Conservation (phyloP, 2,329 filamentous ascomycete genomes). For the Fusarium ambrosium region DNA sequence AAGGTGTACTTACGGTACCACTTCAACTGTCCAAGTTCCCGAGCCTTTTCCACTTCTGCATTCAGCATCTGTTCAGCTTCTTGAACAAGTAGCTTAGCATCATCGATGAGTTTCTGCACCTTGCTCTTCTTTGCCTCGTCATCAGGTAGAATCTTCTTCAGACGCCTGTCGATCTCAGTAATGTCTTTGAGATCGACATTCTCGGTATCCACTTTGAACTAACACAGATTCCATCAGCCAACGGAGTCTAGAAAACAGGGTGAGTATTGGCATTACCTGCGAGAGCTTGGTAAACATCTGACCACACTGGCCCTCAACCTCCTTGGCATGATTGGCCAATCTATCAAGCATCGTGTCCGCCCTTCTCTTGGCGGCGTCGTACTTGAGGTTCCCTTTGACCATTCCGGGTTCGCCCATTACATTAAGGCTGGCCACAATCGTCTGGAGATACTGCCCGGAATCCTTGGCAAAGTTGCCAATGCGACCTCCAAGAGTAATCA, state of each 20-base stretch:
- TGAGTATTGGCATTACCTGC: background rate
- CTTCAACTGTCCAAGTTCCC: background rate
- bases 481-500: no score
- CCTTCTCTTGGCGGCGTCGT: background rate
- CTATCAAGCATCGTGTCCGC: background rate
- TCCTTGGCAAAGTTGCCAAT: no score
- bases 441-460: no score
- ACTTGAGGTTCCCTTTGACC: background rate
- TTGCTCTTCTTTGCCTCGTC: background rate
- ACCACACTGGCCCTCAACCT: background rate
- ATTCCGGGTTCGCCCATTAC: background rate
- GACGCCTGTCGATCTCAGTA: background rate
- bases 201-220: background rate
- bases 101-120: background rate
- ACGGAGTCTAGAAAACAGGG: no score
- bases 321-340: background rate
- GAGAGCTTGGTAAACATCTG: background rate
- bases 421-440: background rate
- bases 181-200: background rate
- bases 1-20: background rate
- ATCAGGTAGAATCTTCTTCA: background rate
- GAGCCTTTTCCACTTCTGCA: background rate
- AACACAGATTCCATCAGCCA: background rate
- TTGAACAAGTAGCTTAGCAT: background rate
- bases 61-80: background rate